Evolutionary conservation across 2,329 filamentous ascomycete genomes (phyloP).

Genomic region (Sarocladiaceae sp.): DNA sequence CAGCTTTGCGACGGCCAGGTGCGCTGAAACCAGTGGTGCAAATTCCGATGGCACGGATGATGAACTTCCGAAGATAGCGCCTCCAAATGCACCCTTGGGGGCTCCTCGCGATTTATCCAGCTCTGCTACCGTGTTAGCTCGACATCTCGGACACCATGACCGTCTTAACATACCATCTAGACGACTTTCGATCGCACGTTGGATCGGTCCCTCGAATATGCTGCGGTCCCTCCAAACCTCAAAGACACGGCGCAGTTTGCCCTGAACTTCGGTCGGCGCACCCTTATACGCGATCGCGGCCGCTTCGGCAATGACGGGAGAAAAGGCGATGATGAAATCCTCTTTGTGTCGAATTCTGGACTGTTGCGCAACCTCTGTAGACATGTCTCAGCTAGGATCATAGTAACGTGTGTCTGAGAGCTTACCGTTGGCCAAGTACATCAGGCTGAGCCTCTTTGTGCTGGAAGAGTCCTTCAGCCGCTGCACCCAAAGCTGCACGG

Average conservation of each 20-base stretch:
- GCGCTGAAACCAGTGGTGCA: constrained; percentile 64
- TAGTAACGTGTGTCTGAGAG: constrained; percentile 10
- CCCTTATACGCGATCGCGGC: constrained; percentile 86
- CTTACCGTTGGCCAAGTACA: constrained; percentile 92
- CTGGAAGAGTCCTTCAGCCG: constrained; percentile 81
- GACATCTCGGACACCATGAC: too few species aligned
- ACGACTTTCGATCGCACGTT: constrained; percentile 72
- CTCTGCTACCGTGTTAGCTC: constrained; percentile 35
- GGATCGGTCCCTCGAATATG: constrained; percentile 77
- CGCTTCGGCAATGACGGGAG: constrained; percentile 89
- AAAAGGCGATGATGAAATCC: constrained; percentile 88
- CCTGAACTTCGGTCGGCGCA: constrained; percentile 76
- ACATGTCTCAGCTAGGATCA: too few species aligned
- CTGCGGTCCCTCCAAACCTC: constrained; percentile 87
- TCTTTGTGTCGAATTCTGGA: constrained; percentile 88
- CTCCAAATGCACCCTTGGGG: constrained; percentile 44
- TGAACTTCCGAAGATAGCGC: constrained; percentile 52
- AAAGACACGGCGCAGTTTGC: constrained; percentile 79
- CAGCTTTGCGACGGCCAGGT: constrained; percentile 68
- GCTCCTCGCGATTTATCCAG: constrained; percentile 54
- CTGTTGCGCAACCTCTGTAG: constrained; percentile 85
- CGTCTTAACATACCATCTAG: constrained; percentile 69
- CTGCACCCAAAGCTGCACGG: constrained; percentile 86
- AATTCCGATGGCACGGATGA: constrained; percentile 68
- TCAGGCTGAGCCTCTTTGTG: constrained; percentile 78